Evolutionary conservation across 208 protist species (phyloP).

Genomic region (Trypanosoma conorhini): DNA sequence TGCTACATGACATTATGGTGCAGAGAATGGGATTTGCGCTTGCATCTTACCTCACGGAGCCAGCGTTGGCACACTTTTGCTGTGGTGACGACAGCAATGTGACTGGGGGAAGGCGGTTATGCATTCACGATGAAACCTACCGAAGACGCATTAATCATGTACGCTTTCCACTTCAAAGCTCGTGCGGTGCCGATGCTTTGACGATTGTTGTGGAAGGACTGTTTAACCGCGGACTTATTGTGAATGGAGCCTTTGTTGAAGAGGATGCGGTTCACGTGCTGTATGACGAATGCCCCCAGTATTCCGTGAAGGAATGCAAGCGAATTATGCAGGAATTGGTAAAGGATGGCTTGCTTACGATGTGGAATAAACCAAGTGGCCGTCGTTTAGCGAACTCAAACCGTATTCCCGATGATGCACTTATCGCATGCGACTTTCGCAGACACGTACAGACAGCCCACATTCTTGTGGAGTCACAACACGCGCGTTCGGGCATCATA

Average conservation of each 20-base stretch:
- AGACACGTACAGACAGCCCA: slow-evolving; percentile 71
- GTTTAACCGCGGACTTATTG: slow-evolving; percentile 84
- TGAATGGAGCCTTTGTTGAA: slow-evolving; percentile 63
- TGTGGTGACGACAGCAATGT: slow-evolving; percentile 74
- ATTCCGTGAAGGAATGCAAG: slow-evolving; percentile 61
- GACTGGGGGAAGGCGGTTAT: slow-evolving; percentile 39
- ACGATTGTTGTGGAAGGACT: slow-evolving; percentile 74
- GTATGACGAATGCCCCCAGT: slow-evolving; percentile 71
- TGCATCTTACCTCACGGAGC: slow-evolving; percentile 58
- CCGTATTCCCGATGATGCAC: slow-evolving; percentile 62
- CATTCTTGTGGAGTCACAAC: slow-evolving; percentile 81
- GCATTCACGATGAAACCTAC: slow-evolving; percentile 57
- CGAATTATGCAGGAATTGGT: slow-evolving; percentile 42
- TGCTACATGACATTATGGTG: slow-evolving; percentile 77
- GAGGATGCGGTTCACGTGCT: slow-evolving; percentile 80
- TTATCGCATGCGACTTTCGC: slow-evolving; percentile 78
- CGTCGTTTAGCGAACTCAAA: slow-evolving; percentile 45
- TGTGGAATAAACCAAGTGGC: slow-evolving; percentile 26
- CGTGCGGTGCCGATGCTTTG: slow-evolving; percentile 39
- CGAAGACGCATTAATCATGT: slow-evolving; percentile 71
- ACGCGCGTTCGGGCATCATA: slow-evolving; percentile 58
- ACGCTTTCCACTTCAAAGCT: slow-evolving; percentile 42
- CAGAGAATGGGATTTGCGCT: slow-evolving; percentile 72
- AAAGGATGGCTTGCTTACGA: slow-evolving; percentile 31
- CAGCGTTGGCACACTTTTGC: slow-evolving; percentile 63